Evolutionary conservation across 2,329 filamentous ascomycete genomes (phyloP).

Genomic region (Ascosphaera apis): DNA sequence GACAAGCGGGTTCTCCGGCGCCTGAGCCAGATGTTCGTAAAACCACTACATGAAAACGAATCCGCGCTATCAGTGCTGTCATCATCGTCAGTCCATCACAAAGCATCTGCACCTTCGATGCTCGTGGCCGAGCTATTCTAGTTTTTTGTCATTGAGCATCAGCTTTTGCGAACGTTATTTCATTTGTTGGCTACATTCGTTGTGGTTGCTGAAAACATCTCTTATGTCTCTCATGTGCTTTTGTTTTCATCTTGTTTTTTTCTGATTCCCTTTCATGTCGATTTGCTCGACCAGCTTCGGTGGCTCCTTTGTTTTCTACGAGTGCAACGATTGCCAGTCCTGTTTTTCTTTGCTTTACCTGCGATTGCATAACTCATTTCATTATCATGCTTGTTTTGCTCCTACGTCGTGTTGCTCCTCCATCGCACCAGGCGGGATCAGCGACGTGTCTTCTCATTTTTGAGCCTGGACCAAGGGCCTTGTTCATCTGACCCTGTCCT

Average conservation of each 20-base stretch:
- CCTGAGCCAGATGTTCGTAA: neutral
- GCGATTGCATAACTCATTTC: neutral
- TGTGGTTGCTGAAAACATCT: neutral
- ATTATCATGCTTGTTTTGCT: neutral
- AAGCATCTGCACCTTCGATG: neutral
- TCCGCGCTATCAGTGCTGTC: neutral
- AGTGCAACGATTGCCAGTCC: neutral
- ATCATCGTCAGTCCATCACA: neutral
- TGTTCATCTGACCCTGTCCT: too few relatives aligned
- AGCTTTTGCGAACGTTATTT: neutral
- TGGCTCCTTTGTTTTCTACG: neutral
- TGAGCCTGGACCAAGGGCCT: too few relatives aligned
- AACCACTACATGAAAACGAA: neutral
- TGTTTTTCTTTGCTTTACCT: neutral
- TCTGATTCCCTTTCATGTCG: neutral
- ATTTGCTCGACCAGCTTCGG: neutral
- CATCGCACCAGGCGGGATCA: neutral
- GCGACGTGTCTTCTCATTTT: neutral
- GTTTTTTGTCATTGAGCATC: neutral
- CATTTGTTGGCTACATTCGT: neutral
- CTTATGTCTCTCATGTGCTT: too few relatives aligned
- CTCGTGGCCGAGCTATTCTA: neutral
- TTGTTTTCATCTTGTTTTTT: too few relatives aligned
- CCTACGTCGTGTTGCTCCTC: neutral
- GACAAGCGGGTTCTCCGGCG: neutral